phyloP scores from a whole-genome alignment of 164 flowering plant genomes.

The Vitis rupestris region DNA sequence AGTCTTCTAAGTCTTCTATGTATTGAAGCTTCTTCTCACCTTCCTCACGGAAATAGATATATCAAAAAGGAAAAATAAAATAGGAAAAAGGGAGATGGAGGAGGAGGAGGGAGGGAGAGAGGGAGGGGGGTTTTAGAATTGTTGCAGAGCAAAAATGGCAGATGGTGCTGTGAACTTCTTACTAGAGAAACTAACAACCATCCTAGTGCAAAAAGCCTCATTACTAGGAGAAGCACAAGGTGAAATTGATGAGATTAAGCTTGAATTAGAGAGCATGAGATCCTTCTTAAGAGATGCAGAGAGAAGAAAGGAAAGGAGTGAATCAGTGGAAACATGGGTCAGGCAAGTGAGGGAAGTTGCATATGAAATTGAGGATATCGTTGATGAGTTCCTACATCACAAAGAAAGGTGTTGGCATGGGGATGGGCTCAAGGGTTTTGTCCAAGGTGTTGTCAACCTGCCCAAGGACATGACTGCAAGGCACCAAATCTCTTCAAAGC shows the following conservation, averaged over 20 bases:
- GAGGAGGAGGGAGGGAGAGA: neutral
- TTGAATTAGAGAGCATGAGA: slow-evolving; percentile 35
- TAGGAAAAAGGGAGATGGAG: neutral
- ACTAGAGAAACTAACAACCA: slow-evolving; percentile 28
- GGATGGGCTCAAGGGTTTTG: slow-evolving; percentile 9
- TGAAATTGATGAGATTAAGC: slow-evolving; percentile 30
- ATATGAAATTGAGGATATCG: slow-evolving; percentile 27
- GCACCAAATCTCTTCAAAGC: slow-evolving; percentile 19
- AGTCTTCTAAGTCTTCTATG: too few species aligned
- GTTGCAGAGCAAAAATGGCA: slow-evolving; percentile 22
- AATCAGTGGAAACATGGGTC: slow-evolving; percentile 32
- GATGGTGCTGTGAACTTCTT: slow-evolving; percentile 31
- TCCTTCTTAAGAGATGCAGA: slow-evolving; percentile 41
- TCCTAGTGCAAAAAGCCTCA: slow-evolving; percentile 16
- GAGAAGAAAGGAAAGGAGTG: slow-evolving; percentile 19
- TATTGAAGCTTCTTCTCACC: neutral
- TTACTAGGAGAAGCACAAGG: slow-evolving; percentile 19
- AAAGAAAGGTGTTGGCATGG: neutral
- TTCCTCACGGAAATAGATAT: neutral
- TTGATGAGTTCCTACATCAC: slow-evolving; percentile 31
- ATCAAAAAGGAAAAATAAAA: neutral
- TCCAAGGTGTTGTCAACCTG: slow-evolving; percentile 10
- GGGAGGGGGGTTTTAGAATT: neutral
- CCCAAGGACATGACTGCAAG: slow-evolving; percentile 18
- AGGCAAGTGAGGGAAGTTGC: slow-evolving; percentile 39